Evolutionary conservation across 331 rosid genomes (phyloP).

Genomic region (Rhamnella rubrinervis): DNA sequence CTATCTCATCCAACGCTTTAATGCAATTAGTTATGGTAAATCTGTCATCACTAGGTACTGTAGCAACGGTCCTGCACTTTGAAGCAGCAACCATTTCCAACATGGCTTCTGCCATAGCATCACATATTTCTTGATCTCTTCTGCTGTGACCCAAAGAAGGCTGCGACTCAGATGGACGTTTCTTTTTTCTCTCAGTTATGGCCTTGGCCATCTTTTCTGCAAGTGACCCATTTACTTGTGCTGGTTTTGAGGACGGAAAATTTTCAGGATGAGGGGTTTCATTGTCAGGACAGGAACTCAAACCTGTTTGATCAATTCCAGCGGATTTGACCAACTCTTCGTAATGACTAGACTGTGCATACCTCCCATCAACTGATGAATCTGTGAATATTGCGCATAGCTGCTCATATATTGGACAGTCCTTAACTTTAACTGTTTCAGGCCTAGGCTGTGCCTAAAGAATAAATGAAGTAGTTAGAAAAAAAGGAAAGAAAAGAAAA

Average conservation of each 20-base stretch:
- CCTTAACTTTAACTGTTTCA: slow-evolving; percentile 60
- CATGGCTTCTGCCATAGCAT: slow-evolving; percentile 64
- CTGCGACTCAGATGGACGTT: slow-evolving; percentile 50
- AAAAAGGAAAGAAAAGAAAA: not conserved
- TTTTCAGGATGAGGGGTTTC: slow-evolving; percentile 37
- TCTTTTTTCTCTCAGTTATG: slow-evolving; percentile 52
- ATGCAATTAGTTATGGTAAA: slow-evolving; percentile 73
- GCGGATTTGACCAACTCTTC: slow-evolving; percentile 59
- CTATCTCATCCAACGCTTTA: slow-evolving; percentile 66
- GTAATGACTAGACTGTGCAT: slow-evolving; percentile 85
- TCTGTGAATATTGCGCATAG: slow-evolving; percentile 73
- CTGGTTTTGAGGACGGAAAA: slow-evolving; percentile 32
- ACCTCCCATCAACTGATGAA: slow-evolving; percentile 69
- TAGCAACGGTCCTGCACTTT: slow-evolving; percentile 39
- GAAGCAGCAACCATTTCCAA: slow-evolving; percentile 68
- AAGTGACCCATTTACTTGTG: slow-evolving; percentile 32
- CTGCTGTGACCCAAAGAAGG: slow-evolving; percentile 31
- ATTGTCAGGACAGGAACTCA: slow-evolving; percentile 43
- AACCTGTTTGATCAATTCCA: slow-evolving; percentile 31
- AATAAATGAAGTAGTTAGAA: slow-evolving; percentile 26
- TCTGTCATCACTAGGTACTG: slow-evolving; percentile 43
- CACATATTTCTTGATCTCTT: slow-evolving; percentile 48
- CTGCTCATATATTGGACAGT: slow-evolving; percentile 81
- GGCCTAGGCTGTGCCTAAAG: slow-evolving; percentile 55
- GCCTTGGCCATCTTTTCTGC: slow-evolving; percentile 45